Conservation (phyloP, 345 rosid species). For the Populus nigra region DNA sequence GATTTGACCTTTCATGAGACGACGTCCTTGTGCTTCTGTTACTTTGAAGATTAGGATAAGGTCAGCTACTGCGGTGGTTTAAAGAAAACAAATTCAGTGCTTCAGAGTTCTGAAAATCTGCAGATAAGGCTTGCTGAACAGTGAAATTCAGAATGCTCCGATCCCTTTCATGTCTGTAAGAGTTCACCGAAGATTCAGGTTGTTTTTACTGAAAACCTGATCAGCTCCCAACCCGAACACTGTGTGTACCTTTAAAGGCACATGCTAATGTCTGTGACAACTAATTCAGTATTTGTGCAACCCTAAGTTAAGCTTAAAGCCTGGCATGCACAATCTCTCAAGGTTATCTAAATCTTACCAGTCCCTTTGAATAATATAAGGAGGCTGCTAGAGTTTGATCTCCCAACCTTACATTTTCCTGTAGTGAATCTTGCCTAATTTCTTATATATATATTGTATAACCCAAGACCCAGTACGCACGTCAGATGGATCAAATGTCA, state of each 20-base stretch:
- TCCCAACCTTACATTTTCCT: not conserved
- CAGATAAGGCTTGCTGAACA: not conserved
- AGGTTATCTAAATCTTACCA: not conserved
- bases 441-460: not conserved
- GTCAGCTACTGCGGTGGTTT: not conserved
- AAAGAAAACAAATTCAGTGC: slow-evolving; percentile 3
- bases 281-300: not conserved
- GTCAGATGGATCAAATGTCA: not conserved
- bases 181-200: slow-evolving; percentile 6
- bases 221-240: not conserved
- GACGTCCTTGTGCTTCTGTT: not conserved
- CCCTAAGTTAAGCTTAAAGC: not conserved
- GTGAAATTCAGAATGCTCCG: not conserved
- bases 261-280: not conserved
- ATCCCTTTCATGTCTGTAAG: slow-evolving; percentile 12
- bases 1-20: not conserved
- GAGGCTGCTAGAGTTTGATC: not conserved
- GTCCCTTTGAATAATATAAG: not conserved
- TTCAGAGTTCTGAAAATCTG: not conserved
- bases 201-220: slow-evolving; percentile 2
- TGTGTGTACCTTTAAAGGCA: not conserved
- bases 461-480: not conserved
- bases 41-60: not conserved
- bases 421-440: not conserved
- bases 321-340: not conserved